Conservation (phyloP, 768 basidiomycete genomes). For the Boletellus ananiceps region DNA sequence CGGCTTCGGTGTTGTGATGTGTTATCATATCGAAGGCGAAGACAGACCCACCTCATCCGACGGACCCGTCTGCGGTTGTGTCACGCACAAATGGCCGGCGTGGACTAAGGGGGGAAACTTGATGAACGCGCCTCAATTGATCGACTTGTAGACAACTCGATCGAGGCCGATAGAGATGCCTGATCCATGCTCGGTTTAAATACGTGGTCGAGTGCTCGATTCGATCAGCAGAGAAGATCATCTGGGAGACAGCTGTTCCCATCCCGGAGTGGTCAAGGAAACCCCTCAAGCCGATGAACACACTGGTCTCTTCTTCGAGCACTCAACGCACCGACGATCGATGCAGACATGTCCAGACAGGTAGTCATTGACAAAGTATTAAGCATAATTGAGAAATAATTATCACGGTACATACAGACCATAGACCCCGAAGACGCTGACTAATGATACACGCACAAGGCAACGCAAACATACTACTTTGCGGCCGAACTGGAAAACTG, state of each 20-base stretch:
- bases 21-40: too few species aligned
- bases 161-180: neutral
- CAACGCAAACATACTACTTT: slow-evolving; percentile 41
- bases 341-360: neutral
- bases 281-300: too few species aligned
- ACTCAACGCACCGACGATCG: too few species aligned
- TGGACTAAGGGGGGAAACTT: slow-evolving; percentile 42
- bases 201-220: too few species aligned
- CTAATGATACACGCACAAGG: slow-evolving; percentile 29
- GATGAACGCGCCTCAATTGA: too few species aligned
- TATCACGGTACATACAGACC: slow-evolving; percentile 17
- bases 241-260: too few species aligned
- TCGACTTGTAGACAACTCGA: neutral
- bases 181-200: neutral
- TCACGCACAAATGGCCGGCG: slow-evolving; percentile 72
- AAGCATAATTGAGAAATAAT: slow-evolving; percentile 20
- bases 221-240: too few species aligned
- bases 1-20: too few species aligned
- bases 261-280: too few species aligned
- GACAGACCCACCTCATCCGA: slow-evolving; percentile 48
- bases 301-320: neutral
- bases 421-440: slow-evolving; percentile 20
- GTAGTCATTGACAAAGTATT: neutral
- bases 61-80: slow-evolving; percentile 63
- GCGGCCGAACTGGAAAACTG: slow-evolving; percentile 71